Percentiles rank a stretch among this genome's conserved stretches.
phyloP scores from a whole-genome alignment of 305 asterid species.

The Nicotiana rustica region DNA sequence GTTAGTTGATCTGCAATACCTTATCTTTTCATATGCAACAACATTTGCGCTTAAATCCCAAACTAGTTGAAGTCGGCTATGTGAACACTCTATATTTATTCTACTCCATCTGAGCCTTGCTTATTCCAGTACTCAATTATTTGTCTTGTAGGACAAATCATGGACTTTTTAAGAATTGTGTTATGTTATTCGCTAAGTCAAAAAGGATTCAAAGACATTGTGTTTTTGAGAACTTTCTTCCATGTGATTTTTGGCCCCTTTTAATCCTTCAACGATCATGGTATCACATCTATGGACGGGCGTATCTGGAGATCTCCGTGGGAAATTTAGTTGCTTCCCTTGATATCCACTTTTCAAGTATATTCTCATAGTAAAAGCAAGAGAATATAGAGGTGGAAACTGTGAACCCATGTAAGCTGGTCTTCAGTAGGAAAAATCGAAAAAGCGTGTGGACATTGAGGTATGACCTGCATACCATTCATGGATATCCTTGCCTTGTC shows the following conservation, averaged over 20 bases:
- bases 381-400: not conserved
- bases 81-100: not conserved
- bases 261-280: not conserved
- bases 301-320: not conserved
- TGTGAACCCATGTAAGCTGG: not conserved
- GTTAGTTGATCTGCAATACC: conserved; percentile 29
- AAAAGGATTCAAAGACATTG: not conserved
- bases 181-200: not conserved
- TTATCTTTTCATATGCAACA: conserved; percentile 12
- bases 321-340: conserved; percentile 15
- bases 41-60: not conserved
- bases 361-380: not conserved
- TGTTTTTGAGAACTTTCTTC: not conserved
- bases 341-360: not conserved
- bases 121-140: conserved; percentile 23
- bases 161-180: not conserved
- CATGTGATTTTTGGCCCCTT: conserved; percentile 8
- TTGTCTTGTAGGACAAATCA: not conserved
- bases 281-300: not conserved
- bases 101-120: not conserved
- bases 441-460: not conserved
- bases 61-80: not conserved
- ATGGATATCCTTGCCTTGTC: conserved; percentile 4
- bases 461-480: not conserved
- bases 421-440: not conserved